A percentile compares a stretch with the other conserved stretches of the same genome.
These are phyloP conservation scores for Dothistroma pini DNA, from an alignment of 2,329 filamentous ascomycete species.

Conservation along the genomic window DNA sequence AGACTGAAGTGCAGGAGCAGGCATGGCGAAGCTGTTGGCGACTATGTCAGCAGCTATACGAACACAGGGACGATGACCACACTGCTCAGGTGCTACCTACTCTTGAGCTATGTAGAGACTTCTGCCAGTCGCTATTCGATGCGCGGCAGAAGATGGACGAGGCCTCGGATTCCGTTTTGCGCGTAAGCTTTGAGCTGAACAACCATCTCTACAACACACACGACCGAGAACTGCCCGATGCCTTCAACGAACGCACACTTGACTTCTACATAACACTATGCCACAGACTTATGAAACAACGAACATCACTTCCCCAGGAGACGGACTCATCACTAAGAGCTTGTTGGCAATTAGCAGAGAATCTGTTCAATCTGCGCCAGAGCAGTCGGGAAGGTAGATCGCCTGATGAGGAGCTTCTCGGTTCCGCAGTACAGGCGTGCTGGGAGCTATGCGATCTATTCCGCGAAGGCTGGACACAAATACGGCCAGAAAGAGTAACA, in stretches of 20 bases:
- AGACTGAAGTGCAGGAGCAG: conserved; percentile 74
- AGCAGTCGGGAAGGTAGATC: conserved; percentile 69
- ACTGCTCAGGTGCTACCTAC: conserved; percentile 68
- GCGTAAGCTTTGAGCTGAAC: conserved; percentile 92
- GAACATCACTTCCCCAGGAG: conserved; percentile 71
- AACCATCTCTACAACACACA: conserved; percentile 94
- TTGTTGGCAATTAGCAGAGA: conserved; percentile 88
- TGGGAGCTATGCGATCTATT: conserved; percentile 95
- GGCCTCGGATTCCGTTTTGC: conserved; percentile 75
- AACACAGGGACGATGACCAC: conserved; percentile 68
- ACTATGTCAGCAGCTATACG: conserved; percentile 83
- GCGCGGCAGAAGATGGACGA: conserved; percentile 75
- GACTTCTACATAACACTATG: conserved; percentile 95
- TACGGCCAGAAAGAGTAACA: conserved; percentile 79
- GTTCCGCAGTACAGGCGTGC: conserved; percentile 85
- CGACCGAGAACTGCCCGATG: conserved; percentile 76
- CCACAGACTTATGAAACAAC: conserved; percentile 94
- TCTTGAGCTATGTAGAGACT: conserved; percentile 82
- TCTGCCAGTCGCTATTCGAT: conserved; percentile 89
- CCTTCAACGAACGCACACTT: conserved; percentile 82
- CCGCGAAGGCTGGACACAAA: conserved; percentile 84
- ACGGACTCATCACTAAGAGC: conserved; percentile 79
- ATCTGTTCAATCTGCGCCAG: conserved; percentile 86
- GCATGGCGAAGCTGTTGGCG: conserved; percentile 96
- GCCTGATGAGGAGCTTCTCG: conserved; percentile 77